phyloP scores from a whole-genome alignment of 2,329 filamentous ascomycete species.

The Aspergillus pseudoterreus region DNA sequence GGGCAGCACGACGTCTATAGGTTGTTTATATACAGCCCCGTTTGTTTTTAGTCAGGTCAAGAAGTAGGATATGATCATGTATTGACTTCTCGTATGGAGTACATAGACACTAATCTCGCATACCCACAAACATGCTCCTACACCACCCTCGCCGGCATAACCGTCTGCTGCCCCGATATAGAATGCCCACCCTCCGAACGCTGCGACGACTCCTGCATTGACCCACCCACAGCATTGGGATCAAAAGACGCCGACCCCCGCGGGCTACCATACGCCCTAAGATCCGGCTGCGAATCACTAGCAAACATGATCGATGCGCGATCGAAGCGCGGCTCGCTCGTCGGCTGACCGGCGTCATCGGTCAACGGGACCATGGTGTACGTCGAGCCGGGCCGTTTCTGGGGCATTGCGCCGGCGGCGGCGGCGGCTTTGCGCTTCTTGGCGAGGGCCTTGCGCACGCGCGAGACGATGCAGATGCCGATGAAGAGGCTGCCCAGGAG shows the following conservation, averaged over 20 bases:
- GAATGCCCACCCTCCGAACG: too few species aligned
- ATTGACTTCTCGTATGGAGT: too few species aligned
- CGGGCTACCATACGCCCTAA: neutral
- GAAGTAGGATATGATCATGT: too few species aligned
- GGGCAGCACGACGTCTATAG: too few species aligned
- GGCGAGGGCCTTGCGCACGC: neutral
- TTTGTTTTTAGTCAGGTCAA: too few species aligned
- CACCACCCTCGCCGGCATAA: neutral
- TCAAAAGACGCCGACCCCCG: neutral
- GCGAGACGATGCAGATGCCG: neutral
- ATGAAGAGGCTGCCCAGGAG: neutral
- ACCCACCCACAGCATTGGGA: neutral
- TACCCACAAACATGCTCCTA: too few species aligned
- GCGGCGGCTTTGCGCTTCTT: neutral
- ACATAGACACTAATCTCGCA: too few species aligned
- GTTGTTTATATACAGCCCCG: too few species aligned
- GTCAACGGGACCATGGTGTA: neutral
- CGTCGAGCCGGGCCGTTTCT: neutral
- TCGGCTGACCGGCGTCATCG: neutral
- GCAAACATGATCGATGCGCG: slow-evolving; percentile 2
- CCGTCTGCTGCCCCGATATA: too few species aligned
- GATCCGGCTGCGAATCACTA: neutral
- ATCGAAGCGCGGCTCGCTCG: slow-evolving; percentile 1
- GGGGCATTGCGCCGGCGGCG: neutral
- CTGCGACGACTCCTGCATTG: too few species aligned